Conservation (phyloP, 2,329 filamentous ascomycete species). For the Calonectria pteridis region DNA sequence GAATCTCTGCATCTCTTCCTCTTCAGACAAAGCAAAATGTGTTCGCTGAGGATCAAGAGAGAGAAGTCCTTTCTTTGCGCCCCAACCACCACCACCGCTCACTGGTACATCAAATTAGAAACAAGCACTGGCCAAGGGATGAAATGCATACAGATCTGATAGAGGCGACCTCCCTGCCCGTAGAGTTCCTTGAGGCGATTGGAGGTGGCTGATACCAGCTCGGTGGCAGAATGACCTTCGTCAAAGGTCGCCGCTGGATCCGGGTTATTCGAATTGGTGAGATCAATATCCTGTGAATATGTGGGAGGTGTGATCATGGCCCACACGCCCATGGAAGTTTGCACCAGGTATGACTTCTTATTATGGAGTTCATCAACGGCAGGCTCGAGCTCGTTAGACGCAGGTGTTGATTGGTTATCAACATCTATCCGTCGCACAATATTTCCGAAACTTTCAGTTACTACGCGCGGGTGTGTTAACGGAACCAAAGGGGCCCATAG, state of each 20-base stretch:
- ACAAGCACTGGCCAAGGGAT: background rate
- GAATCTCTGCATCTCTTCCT: constrained; percentile 67
- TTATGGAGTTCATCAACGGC: constrained; percentile 71
- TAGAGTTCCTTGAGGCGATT: constrained; percentile 51
- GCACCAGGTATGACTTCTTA: constrained; percentile 43
- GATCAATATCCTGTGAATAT: constrained; percentile 30
- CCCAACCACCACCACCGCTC: constrained; percentile 89
- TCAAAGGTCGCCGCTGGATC: constrained; percentile 39
- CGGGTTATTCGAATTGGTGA: constrained; percentile 21
- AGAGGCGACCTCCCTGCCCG: constrained; percentile 58
- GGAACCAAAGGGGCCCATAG: constrained; percentile 67
- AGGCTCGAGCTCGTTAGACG: constrained; percentile 78
- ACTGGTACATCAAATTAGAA: constrained; percentile 56
- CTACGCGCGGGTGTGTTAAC: constrained; percentile 71
- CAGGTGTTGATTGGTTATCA: constrained; percentile 63
- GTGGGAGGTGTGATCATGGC: constrained; percentile 72
- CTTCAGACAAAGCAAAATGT: constrained; percentile 59
- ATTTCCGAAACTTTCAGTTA: constrained; percentile 80
- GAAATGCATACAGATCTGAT: constrained; percentile 51
- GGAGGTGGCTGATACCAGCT: constrained; percentile 42
- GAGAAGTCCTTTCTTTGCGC: constrained; percentile 81
- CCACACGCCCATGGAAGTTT: constrained; percentile 75
- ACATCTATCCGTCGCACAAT: constrained; percentile 76
- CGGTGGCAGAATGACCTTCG: constrained; percentile 34
- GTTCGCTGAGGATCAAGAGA: constrained; percentile 79